Evolutionary conservation across 2,329 filamentous ascomycete genomes (phyloP), one percentile per base, ranked within the genome.

Genomic region (Pleoardoris graminearum): DNA sequence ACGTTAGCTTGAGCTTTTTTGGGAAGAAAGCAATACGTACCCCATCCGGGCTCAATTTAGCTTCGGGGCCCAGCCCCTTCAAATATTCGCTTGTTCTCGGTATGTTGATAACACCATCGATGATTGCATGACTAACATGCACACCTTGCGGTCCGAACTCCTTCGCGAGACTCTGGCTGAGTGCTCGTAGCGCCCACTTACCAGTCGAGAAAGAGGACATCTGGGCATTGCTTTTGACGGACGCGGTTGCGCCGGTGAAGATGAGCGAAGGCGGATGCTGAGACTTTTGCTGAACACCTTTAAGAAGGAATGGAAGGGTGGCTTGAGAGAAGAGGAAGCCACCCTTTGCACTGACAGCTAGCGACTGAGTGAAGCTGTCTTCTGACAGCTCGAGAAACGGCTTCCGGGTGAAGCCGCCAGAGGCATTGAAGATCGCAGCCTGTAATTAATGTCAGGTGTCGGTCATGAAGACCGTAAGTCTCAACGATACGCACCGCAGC

Each of bases 71-170:
- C 55, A 81, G 75, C 33, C 80, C 76, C 67, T 82, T 81, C 50
- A 80, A 68, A 74, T 75, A 86, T 32, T 80, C 80, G 70, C 85
- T 87, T 1, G 85, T 88, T 57, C 83, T 78, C 0, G 89, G 88
- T 48, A 89, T 91, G 70, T 95, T 88, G 70, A 96, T 96, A 1
- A 90, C 82, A 0, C 90, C 91, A 67, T 96, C 91, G 49, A 95
- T 86, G 54, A 96, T 85, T 4, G 87, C 85, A 74, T 95, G 90
- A 0, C 87, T 84, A 1, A 96, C 87, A 71, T 96, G 91, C 1
- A 96, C 82, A 2, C 91, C 91, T 70, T 89, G 80, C 0, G 91
- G 90, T 0, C 88, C 89, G 71, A 94, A 96, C 70, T 96, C 91
- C 51, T 88, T 82, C 0, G 91, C 89, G 22, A 96, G 78, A 29